phyloP scores from a whole-genome alignment of 352 stramenopile species.

The Pythium utonaiense region DNA sequence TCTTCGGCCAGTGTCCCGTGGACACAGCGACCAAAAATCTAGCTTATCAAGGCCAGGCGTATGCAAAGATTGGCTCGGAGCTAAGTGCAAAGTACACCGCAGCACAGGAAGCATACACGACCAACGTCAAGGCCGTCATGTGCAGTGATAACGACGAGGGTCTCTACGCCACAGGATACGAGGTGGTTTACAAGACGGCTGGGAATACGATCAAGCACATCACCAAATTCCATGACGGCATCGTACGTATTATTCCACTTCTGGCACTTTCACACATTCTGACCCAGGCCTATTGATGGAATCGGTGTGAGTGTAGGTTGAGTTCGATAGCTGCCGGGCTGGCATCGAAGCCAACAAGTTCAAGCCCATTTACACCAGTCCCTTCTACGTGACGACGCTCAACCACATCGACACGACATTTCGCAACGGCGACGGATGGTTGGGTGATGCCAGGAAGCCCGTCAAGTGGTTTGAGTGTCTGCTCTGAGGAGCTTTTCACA shows the following conservation, averaged over 20 bases:
- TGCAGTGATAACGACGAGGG: slow-evolving; percentile 39
- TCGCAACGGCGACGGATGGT: slow-evolving; percentile 51
- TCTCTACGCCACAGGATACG: slow-evolving; percentile 33
- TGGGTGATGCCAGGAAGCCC: slow-evolving; percentile 43
- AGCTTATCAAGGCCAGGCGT: slow-evolving; percentile 33
- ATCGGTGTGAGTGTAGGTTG: slow-evolving; percentile 27
- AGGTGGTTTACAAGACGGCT: slow-evolving; percentile 26
- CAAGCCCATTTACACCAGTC: slow-evolving; percentile 28
- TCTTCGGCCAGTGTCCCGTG: slow-evolving; percentile 40
- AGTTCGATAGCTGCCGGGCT: slow-evolving; percentile 53
- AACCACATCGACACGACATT: slow-evolving; percentile 67
- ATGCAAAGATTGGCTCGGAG: slow-evolving; percentile 13
- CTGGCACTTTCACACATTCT: too few relatives aligned
- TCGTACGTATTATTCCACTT: too few relatives aligned
- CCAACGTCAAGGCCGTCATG: slow-evolving; percentile 35
- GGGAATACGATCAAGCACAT: slow-evolving; percentile 34
- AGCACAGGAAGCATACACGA: slow-evolving; percentile 28
- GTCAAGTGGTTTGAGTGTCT: slow-evolving; percentile 76
- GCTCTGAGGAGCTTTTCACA: background rate
- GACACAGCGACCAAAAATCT: slow-evolving; percentile 30
- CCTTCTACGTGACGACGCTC: slow-evolving; percentile 55
- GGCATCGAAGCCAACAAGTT: slow-evolving; percentile 35
- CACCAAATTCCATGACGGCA: slow-evolving; percentile 57
- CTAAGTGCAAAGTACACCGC: slow-evolving; percentile 28
- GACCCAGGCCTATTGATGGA: too few relatives aligned